Base-by-base conservation (phyloP, 805 yeast species). In the Naumovozyma dairenensis region DNA sequence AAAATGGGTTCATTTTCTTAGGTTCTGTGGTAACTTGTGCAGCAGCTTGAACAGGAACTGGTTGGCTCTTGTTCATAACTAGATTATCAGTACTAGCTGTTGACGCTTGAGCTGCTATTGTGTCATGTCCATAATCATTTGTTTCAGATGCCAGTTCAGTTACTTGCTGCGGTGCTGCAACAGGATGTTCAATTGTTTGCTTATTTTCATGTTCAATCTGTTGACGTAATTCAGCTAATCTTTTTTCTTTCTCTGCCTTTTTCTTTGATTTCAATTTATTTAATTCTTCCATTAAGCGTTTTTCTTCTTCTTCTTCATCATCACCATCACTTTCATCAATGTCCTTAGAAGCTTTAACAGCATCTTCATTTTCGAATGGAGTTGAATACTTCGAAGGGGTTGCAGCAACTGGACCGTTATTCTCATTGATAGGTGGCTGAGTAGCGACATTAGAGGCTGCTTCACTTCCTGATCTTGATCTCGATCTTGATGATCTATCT, bases 231-330 rank as follows among this genome's bases (percentile, higher is more conserved):
- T 67, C 66, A 2, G 77, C 80, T 35, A 74, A 46, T 42, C 76
- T 63, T 9, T 71, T 79, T 40, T 74, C 82, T 46, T 72, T 76
- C 6, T 72, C 78, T 21, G 66, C 66, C 42, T 70, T 70, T 52
- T 69, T 75, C 52, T 68, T 72, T 39, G 60, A 48, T 38, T 68
- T 69, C 32, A 72, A 52, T 29, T 61, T 63, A 31, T 57, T 53
- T 51, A 62, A 36, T 31, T 54, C 53, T 13, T 48, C 61, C 39
- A 59, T 58, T 29, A 67, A 65, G 43, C 62, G 62, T 47, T 59
- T 55, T 35, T 72, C 67, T 6, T 67, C 74, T 18, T 66, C 67
- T 44, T 72, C 69, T 17, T 60, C 71, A 30, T 66, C 71, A 6
- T 68, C 66, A 5, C 59, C 68, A 6, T 48, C 54, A 5, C 19